Evolutionary conservation across 2,329 filamentous ascomycete genomes (phyloP).

Genomic region (Eutypa lata): DNA sequence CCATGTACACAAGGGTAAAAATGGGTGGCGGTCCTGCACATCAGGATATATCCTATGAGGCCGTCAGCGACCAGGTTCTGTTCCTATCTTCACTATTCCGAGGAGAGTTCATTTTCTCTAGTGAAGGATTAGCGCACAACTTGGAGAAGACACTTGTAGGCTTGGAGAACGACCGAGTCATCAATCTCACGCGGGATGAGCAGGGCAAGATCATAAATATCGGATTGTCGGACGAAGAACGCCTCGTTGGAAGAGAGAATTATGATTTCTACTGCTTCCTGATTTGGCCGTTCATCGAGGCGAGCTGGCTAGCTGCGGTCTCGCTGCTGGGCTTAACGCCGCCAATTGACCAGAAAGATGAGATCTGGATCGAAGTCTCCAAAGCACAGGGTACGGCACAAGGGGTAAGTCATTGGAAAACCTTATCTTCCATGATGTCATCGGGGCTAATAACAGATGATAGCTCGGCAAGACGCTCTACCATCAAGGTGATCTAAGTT

Average conservation of each 20-base stretch:
- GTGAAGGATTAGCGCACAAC: conserved; percentile 77
- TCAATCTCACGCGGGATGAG: conserved; percentile 61
- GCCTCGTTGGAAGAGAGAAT: conserved; percentile 80
- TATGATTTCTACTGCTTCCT: conserved; percentile 99
- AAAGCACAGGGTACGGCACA: conserved; percentile 81
- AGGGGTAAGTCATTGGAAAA: conserved; percentile 52
- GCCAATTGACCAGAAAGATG: conserved; percentile 55
- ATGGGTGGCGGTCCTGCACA: conserved; percentile 79
- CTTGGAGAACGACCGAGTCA: conserved; percentile 75
- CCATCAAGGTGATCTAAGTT: conserved; percentile 93
- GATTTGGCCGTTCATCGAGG: conserved; percentile 97
- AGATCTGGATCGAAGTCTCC: conserved; percentile 74
- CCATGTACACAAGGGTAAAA: conserved; percentile 89
- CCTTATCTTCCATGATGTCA: neutral
- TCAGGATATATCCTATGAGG: conserved; percentile 73
- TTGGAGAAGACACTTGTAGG: conserved; percentile 74
- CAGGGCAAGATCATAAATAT: conserved; percentile 60
- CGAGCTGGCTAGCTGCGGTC: conserved; percentile 86
- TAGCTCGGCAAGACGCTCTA: conserved; percentile 94
- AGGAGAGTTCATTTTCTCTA: conserved; percentile 94
- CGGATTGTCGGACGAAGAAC: conserved; percentile 73
- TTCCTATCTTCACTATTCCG: conserved; percentile 94
- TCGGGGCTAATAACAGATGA: conserved; percentile 13
- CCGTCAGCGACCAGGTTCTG: conserved; percentile 73
- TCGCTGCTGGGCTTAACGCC: conserved; percentile 84